Conservation (phyloP, 2,329 filamentous ascomycete genomes). For the Fusarium luffae region DNA sequence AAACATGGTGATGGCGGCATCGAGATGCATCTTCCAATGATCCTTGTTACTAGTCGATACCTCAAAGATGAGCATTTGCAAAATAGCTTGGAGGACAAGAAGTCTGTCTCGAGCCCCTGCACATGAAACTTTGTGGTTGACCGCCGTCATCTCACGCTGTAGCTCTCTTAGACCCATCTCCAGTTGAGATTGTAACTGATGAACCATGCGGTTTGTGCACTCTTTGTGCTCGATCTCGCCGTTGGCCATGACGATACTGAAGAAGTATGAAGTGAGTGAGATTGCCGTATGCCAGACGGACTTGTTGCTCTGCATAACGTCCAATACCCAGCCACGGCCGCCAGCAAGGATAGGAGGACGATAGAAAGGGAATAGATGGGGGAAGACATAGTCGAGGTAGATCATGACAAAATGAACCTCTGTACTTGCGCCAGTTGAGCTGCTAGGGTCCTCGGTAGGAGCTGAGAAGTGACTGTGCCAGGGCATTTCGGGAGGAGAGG, state of each 20-base stretch:
- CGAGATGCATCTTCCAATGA: constrained; percentile 63
- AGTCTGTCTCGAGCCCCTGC: constrained; percentile 51
- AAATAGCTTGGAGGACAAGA: constrained; percentile 60
- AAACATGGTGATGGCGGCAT: constrained; percentile 62
- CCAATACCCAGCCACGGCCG: constrained; percentile 70
- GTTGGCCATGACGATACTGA: constrained; percentile 57
- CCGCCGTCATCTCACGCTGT: constrained; percentile 54
- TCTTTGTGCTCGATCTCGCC: constrained; percentile 49
- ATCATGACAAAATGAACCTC: constrained; percentile 63
- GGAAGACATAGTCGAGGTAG: constrained; percentile 71
- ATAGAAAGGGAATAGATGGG: constrained; percentile 73
- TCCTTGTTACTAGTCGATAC: constrained; percentile 57
- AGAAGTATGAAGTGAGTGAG: constrained; percentile 68
- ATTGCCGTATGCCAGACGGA: constrained; percentile 68
- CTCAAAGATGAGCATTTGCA: constrained; percentile 66
- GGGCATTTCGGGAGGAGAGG: constrained; percentile 48
- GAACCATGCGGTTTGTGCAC: constrained; percentile 51
- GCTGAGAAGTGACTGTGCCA: constrained; percentile 49
- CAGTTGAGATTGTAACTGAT: constrained; percentile 57
- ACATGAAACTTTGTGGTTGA: constrained; percentile 48
- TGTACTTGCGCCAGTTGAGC: constrained; percentile 41
- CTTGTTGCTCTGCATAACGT: constrained; percentile 66
- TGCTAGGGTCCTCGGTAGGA: constrained; percentile 37
- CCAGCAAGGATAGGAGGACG: constrained; percentile 64
- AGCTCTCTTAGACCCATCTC: constrained; percentile 58